Evolutionary conservation across 1,284 basidiomycete genomes (phyloP), one percentile per base, ranked within the genome.

Genomic region (Tilletia caries): DNA sequence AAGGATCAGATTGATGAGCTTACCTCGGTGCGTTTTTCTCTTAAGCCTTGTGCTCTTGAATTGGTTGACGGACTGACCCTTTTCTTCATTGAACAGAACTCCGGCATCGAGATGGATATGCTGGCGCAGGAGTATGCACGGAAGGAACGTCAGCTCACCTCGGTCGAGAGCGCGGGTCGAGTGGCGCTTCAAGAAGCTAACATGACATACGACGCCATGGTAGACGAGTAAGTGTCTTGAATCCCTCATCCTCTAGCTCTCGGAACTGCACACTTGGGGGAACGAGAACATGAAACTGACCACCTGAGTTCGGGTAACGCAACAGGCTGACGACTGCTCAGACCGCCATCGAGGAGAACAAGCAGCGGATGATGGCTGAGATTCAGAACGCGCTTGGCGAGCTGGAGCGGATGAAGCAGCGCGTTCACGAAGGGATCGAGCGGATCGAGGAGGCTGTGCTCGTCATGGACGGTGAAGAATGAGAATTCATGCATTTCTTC

Each of bases 1-100:
- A 33, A 37, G 58, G 58, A 62, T 3, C 58, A 62, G 32, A 62
- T 62, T 62, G 58, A 62, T 62, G 58, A 62, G 58, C 58, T 62
- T 1, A 62, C 58, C 6, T 13, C 58, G 58, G 58, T 62, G 32
- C 27, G 58, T 62, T 33, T 18, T 18, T 37, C 15, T 15, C 13
- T 15, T 60, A 18, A 27, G 20, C 5, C 54, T 60, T 18, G 23
- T 25, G 54, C 32, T 60, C 54, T 27, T 18, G 12, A 29, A 32
- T 25, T 32, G 54, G 12, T 32, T 50, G 10, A 23, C 48, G 48
- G 20, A 50, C 48, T 50, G 20, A n/a, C 48, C n/a, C 27, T 10
- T 60, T 33, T 32, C 54, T 18, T 60, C 33, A 13, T 8, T 4
- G 3, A 13, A 34, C 58, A 62, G 58, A 62, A 29, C 32, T 62